Conservation (phyloP, 352 stramenopile genomes). For the Globisporangium heterothallicum region DNA sequence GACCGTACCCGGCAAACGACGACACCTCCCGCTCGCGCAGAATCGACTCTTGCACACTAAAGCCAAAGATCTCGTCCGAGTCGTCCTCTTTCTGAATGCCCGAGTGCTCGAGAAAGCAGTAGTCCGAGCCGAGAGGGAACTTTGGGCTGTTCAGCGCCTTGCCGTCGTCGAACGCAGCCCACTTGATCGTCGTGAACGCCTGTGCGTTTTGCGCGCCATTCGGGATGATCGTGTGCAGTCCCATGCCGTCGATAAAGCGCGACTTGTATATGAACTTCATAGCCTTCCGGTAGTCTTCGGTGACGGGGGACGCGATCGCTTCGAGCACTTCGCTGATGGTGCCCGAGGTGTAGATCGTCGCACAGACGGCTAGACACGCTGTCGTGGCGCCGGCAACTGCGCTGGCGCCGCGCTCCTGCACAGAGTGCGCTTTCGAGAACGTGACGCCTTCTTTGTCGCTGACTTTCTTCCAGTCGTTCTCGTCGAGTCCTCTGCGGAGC, state of each 20-base stretch:
- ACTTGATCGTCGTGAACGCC: constrained; percentile 70
- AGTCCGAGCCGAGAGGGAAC: constrained; percentile 44
- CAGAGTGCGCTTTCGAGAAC: constrained; percentile 59
- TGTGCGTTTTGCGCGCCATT: constrained; percentile 20
- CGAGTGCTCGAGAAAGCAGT: constrained; percentile 75
- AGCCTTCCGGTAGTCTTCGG: constrained; percentile 55
- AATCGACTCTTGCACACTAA: constrained; percentile 68
- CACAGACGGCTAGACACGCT: constrained; percentile 59
- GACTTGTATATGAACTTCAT: constrained; percentile 63
- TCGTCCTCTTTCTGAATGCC: constrained; percentile 31
- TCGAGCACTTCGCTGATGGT: constrained; percentile 68
- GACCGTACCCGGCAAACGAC: constrained; percentile 44
- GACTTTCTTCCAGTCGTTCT: constrained; percentile 54
- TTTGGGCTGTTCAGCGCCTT: constrained; percentile 22
- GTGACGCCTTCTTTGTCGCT: constrained; percentile 50
- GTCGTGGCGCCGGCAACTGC: constrained; percentile 13
- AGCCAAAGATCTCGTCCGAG: constrained; percentile 36
- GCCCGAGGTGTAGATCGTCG: constrained; percentile 41
- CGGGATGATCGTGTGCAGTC: constrained; percentile 43
- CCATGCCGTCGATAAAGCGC: constrained; percentile 57
- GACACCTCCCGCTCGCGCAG: constrained; percentile 52
- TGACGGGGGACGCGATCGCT: constrained; percentile 49
- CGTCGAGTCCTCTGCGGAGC: constrained; percentile 37
- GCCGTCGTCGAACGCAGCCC: constrained; percentile 55
- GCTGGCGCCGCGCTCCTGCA: constrained; percentile 18